These are phyloP conservation scores for Avena atlantica DNA, from an alignment of 176 grass and related monocot species.

Conservation along the genomic window DNA sequence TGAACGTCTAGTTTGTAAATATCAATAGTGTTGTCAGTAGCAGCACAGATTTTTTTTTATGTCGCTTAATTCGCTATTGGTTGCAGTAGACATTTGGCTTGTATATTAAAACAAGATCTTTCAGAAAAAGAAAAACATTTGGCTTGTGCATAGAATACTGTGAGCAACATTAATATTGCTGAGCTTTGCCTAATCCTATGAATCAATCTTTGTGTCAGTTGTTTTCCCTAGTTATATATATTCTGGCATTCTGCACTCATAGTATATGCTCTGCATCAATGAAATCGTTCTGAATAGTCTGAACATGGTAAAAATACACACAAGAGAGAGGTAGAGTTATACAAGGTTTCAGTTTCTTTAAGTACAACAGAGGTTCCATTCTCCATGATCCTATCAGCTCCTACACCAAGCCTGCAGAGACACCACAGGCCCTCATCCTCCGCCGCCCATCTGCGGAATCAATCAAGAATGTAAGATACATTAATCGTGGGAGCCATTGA, in stretches of 20 bases:
- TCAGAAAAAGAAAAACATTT: background rate
- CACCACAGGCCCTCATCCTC: slow-evolving; percentile 30
- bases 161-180: background rate
- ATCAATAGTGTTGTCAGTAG: background rate
- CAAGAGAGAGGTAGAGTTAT: slow-evolving; percentile 37
- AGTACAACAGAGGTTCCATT: slow-evolving; percentile 46
- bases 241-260: background rate
- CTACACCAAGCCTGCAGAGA: slow-evolving; percentile 36
- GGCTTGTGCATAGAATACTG: background rate
- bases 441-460: slow-evolving; percentile 35
- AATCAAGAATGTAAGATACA: background rate
- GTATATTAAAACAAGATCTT: background rate
- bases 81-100: background rate
- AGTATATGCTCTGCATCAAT: slow-evolving; percentile 26
- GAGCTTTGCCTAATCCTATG: background rate
- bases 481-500: too few relatives aligned
- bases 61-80: background rate
- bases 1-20: background rate
- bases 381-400: slow-evolving; percentile 36
- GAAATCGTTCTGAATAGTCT: slow-evolving; percentile 34
- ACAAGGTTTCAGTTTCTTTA: slow-evolving; percentile 39
- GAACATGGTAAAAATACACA: slow-evolving; percentile 49
- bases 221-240: background rate
- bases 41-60: background rate
- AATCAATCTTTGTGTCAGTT: background rate